Base-by-base conservation (phyloP, 140 eudicot genomes). In the Flaveria floridana region DNA sequence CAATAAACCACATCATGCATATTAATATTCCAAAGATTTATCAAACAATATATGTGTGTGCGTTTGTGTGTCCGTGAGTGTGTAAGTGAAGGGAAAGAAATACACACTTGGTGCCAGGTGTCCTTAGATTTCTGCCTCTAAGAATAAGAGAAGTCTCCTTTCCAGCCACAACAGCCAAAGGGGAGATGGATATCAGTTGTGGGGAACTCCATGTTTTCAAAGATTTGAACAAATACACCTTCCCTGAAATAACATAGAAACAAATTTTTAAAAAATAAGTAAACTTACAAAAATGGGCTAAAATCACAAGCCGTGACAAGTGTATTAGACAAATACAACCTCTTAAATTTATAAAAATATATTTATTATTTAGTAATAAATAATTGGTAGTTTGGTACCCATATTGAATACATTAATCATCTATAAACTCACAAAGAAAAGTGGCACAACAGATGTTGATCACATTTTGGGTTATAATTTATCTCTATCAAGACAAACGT, bases 121-220 rank as follows among this genome's bases (percentile, higher is more conserved):
- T 68, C 52, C 66, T 89, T 78, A 92, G 79, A 73, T 82, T 86
- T 78, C 88, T 84, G 66, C 96, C 96, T 84, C 81, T 89, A 56
- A 92, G 78, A 53, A 81, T 48, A 78, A 92, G 83, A 78, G 92
- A 81, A 66, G 88, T 83, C 65, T 87, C 88, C 72, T 92, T 85
- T 72, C 96, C 98, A 76, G 82, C 78, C 70, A 89, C 98, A 86
- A 92, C 84, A 15, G 98, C 98, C 78, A 92, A 76, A 13, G 98
- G 98, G 15, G 96, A 87, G 19, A 92, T 81, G 57, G 86, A 86
- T 67, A 87, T 65, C 42, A 92, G 56, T 77, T 89, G 88, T 6
- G 98, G 96, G 20, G 87, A 80, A 78, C 79, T 82, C 89, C 87
- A 82, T 47, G 90, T 82, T 75, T 83, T 86, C 90, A 77, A 78